Conservation (phyloP, 2,329 filamentous ascomycete genomes). For the Colletotrichum simmondsii region DNA sequence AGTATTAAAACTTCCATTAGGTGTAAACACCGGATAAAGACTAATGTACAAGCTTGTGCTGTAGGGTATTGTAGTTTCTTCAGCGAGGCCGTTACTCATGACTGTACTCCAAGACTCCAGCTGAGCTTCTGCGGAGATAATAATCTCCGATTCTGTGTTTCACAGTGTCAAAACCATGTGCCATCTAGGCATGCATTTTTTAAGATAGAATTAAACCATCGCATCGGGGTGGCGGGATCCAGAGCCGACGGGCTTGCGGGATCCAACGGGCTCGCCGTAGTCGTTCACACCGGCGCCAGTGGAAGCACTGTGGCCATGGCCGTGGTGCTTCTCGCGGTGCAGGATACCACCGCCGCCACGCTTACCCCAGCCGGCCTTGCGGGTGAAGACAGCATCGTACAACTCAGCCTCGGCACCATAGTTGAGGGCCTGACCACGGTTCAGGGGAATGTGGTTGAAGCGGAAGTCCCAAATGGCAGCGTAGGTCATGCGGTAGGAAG, state of each 20-base stretch:
- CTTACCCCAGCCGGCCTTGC: conserved; percentile 69
- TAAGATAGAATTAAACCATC: conserved; percentile 8
- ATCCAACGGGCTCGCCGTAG: neutral
- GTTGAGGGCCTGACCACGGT: conserved; percentile 65
- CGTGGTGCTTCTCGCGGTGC: conserved; percentile 39
- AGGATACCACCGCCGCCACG: conserved; percentile 29
- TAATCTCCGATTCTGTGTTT: neutral
- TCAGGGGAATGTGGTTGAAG: conserved; percentile 72
- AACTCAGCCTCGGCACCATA: conserved; percentile 60
- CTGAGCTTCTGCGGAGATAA: neutral
- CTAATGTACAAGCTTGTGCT: neutral
- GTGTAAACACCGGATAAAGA: neutral
- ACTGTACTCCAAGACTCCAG: neutral
- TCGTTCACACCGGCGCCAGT: neutral
- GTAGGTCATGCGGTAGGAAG: conserved; percentile 74
- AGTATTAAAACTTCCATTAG: neutral
- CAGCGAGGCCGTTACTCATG: conserved; percentile 4
- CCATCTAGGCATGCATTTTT: too few relatives aligned
- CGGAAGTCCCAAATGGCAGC: conserved; percentile 76
- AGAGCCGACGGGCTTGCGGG: conserved; percentile 31
- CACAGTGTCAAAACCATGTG: neutral
- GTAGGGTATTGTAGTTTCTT: conserved; percentile 1
- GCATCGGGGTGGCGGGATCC: conserved; percentile 16
- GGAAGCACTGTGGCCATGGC: conserved; percentile 3
- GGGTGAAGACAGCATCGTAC: conserved; percentile 66